Evolutionary conservation across 2,329 filamentous ascomycete genomes (phyloP).

Genomic region (Byssoonygena ceratinophila): DNA sequence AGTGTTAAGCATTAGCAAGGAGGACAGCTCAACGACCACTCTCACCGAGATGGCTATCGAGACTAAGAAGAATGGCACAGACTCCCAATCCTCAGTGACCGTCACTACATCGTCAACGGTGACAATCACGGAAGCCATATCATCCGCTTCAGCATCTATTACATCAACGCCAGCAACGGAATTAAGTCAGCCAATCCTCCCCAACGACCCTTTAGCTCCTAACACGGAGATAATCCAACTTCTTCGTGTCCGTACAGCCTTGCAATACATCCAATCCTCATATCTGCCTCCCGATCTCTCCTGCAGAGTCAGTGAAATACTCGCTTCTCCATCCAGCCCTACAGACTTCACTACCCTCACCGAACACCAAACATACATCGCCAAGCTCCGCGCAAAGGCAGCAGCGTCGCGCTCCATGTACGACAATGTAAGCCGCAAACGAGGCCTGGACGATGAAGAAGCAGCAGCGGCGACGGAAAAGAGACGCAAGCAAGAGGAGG

Average conservation of each 20-base stretch:
- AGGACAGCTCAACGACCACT: constrained; percentile 35
- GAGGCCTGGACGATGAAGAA: constrained; percentile 32
- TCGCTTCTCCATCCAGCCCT: constrained; percentile 30
- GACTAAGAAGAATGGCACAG: constrained; percentile 22
- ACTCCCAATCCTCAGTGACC: constrained; percentile 26
- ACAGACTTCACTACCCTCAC: constrained; percentile 62
- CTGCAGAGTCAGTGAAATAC: constrained; percentile 29
- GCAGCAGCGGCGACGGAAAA: constrained; percentile 54
- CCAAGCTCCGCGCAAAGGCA: constrained; percentile 60
- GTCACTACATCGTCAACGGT: constrained; percentile 27
- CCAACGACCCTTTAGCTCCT: constrained; percentile 25
- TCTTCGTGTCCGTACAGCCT: constrained; percentile 40
- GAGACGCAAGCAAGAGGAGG: constrained; percentile 76
- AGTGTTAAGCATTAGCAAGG: constrained; percentile 55
- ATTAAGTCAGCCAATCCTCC: constrained; percentile 25
- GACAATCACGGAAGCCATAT: constrained; percentile 25
- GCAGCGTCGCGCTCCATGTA: constrained; percentile 52
- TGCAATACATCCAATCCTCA: constrained; percentile 42
- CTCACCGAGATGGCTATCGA: constrained; percentile 17
- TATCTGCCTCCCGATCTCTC: constrained; percentile 37
- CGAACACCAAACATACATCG: constrained; percentile 56
- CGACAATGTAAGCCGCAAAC: constrained; percentile 37
- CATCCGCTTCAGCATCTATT: constrained; percentile 16
- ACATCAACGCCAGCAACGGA: constrained; percentile 4
- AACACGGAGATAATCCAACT: constrained; percentile 27